Evolutionary conservation across 2,329 filamentous ascomycete genomes (phyloP), one percentile per base, ranked within the genome.

Genomic region (Aspergillus sp.): DNA sequence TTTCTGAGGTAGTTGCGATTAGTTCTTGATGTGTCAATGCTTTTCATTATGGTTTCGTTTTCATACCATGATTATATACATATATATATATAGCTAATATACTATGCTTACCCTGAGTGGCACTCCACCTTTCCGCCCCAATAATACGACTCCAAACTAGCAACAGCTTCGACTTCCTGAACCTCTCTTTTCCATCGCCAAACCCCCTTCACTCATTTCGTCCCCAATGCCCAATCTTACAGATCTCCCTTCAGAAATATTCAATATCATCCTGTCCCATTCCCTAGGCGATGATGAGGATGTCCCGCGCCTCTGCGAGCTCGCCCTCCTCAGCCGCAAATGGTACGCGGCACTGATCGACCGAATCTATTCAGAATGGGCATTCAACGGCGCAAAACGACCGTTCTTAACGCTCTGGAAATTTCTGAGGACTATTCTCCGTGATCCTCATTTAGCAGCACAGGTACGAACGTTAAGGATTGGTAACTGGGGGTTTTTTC

Each of bases 1-100:
- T 74, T 98, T 99, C 82, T 90, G 62, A 53, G 15, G 19, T 13
- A 13, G 13, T 30, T 2, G 5, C 19, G 13, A 44, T 42, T 8
- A 20, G 24, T 0, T 13, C 27, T 9, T 42, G 19, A 42, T 42
- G 17, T 42, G 40, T 30, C 27, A 11, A 30, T 9, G 40, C 8
- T 24, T 22, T 6, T 17, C 42, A 6, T 27, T 48, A 40, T 53
- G 3, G 17, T 46, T 48, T 12, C 15, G 22, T 19, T 47, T 30
- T 17, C 48, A n/a, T 46, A 39, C 20, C 20, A 22, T 44, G 17
- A 13, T 44, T 37, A 37, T 37, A 37, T 37, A 37, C n/a, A 30
- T 9, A 30, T 30, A 30, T 9, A 30, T 30, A 9, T 4, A 30
- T 30, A 30, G 9, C 9, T 11, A 30, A 3, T 30, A 30, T 30